Evolutionary conservation across 306 rosid genomes (phyloP).

Genomic region (Lablab purpureus): DNA sequence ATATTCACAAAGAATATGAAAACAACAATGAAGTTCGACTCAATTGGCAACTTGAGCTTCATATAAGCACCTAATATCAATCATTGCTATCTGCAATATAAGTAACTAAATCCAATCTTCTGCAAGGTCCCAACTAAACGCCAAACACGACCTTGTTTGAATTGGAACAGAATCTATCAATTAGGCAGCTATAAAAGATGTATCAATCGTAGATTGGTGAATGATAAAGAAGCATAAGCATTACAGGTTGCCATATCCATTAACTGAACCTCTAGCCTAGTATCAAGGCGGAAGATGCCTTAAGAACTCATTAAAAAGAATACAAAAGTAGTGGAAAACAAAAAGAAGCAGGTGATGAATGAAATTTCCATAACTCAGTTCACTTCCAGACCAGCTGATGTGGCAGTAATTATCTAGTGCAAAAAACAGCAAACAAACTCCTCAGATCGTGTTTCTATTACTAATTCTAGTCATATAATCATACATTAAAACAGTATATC

Average conservation of each 20-base stretch:
- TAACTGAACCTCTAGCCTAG: neutral
- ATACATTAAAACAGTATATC: conserved; percentile 4
- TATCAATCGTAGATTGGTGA: neutral
- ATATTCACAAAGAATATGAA: conserved; percentile 1
- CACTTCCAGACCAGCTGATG: neutral
- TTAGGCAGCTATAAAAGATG: neutral
- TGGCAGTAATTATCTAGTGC: neutral
- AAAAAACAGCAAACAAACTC: neutral
- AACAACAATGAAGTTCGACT: neutral
- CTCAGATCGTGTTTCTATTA: conserved; percentile 18
- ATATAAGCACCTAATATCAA: neutral
- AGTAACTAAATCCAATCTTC: conserved; percentile 6
- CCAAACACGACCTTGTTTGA: neutral
- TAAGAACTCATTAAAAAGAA: neutral
- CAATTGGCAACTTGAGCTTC: neutral
- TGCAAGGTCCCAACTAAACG: neutral
- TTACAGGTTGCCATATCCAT: conserved; percentile 20
- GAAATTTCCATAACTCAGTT: neutral
- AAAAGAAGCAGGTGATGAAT: neutral
- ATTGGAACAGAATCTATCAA: conserved; percentile 2
- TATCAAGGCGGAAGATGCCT: neutral
- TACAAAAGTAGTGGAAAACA: neutral
- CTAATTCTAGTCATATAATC: conserved; percentile 10
- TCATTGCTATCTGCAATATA: neutral
- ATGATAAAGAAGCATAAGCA: neutral